phyloP scores from a whole-genome alignment of 495 filamentous ascomycete genomes.

The Niebla homalea region DNA sequence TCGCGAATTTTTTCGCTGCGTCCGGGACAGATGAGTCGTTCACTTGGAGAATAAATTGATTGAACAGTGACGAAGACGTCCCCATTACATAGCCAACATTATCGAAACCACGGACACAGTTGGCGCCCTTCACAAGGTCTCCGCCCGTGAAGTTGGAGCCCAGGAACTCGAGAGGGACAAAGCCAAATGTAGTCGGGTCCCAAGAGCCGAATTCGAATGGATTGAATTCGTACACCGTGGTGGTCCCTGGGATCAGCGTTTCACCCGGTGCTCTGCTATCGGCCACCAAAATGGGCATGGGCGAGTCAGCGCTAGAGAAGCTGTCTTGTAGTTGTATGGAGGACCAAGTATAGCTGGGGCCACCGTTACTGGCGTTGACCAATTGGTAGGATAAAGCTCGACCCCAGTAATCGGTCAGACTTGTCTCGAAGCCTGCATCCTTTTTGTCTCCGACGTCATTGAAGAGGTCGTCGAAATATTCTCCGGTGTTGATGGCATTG shows the following conservation, averaged over 20 bases:
- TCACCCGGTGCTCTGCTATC: conserved; percentile 60
- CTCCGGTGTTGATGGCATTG: conserved; percentile 35
- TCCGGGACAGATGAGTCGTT: conserved; percentile 38
- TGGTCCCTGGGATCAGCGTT: conserved; percentile 52
- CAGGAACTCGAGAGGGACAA: conserved; percentile 59
- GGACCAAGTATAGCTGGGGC: conserved; percentile 71
- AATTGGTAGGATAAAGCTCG: conserved; percentile 75
- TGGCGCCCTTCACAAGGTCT: conserved; percentile 37
- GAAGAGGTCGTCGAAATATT: conserved; percentile 56
- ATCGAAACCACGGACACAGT: conserved; percentile 72
- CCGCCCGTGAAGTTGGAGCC: conserved; percentile 71
- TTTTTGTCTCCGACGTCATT: conserved; percentile 51
- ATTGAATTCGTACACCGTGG: conserved; percentile 78
- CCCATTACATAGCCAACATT: conserved; percentile 79
- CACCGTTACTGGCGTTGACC: conserved; percentile 64
- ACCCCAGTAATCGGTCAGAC: conserved; percentile 81
- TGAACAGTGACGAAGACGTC: conserved; percentile 85
- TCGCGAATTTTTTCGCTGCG: conserved; percentile 38
- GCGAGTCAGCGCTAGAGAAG: conserved; percentile 58
- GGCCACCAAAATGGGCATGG: conserved; percentile 72
- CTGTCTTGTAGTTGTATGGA: conserved; percentile 58
- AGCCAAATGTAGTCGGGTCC: conserved; percentile 71
- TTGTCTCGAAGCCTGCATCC: conserved; percentile 58
- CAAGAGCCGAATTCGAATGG: conserved; percentile 78
- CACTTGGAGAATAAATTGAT: conserved; percentile 53